Conservation (phyloP, 805 yeast genomes). For the Jamesozyma gamospora region DNA sequence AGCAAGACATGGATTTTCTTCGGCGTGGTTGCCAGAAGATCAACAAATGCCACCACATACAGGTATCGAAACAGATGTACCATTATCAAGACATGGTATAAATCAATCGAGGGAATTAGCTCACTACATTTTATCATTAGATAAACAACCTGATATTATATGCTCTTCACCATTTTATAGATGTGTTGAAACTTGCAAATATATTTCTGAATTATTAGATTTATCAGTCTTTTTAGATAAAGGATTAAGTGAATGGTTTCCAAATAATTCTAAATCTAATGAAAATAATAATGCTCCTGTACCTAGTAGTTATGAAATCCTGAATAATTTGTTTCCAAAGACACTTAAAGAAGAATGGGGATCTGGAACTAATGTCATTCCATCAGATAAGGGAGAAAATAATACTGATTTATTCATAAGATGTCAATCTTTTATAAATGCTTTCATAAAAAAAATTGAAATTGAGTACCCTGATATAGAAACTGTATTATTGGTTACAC, state of each 20-base stretch:
- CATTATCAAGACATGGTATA: conserved; percentile 78
- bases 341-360: conserved; percentile 39
- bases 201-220: conserved; percentile 51
- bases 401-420: conserved; percentile 60
- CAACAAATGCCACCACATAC: conserved; percentile 53
- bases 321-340: conserved; percentile 45
- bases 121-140: conserved; percentile 39
- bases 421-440: conserved; percentile 42
- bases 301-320: conserved; percentile 46
- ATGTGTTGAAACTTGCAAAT: conserved; percentile 73
- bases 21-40: conserved; percentile 50
- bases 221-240: conserved; percentile 58
- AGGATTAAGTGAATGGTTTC: conserved; percentile 91
- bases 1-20: conserved; percentile 82
- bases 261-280: conserved; percentile 34
- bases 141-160: conserved; percentile 59
- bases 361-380: conserved; percentile 39
- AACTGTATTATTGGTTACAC: conserved; percentile 66
- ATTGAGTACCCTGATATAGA: conserved; percentile 48
- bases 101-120: conserved; percentile 81
- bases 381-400: conserved; percentile 63
- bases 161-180: conserved; percentile 81
- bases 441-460: conserved; percentile 51
- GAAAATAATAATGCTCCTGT: conserved; percentile 43
- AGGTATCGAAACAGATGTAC: conserved; percentile 83